Conservation (phyloP, 2,329 filamentous ascomycete species). For the Nemania abortiva region DNA sequence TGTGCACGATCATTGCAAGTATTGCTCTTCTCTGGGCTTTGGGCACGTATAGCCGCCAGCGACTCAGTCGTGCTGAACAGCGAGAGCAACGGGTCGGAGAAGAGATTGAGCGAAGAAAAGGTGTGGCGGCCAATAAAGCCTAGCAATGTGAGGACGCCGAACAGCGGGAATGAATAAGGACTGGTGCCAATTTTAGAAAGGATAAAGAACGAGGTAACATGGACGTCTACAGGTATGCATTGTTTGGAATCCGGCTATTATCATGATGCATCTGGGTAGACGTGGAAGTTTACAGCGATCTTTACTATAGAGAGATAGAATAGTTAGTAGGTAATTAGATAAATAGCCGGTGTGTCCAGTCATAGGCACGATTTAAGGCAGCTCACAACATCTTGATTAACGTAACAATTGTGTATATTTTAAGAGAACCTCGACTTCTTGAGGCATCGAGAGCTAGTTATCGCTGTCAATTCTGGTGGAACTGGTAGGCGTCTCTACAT, state of each 20-base stretch:
- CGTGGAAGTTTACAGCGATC: neutral
- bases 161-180: neutral
- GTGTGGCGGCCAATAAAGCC: conserved; percentile 2
- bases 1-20: conserved; percentile 58
- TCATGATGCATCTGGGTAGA: neutral
- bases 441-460: neutral
- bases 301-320: neutral
- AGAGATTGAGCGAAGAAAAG: conserved; percentile 45
- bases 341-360: neutral
- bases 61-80: conserved; percentile 48
- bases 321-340: neutral
- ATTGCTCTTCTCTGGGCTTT: conserved; percentile 56
- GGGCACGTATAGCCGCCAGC: conserved; percentile 55
- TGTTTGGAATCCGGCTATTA: conserved; percentile 13
- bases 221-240: conserved; percentile 8
- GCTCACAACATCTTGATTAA: neutral
- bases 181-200: neutral
- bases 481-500: neutral
- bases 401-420: neutral
- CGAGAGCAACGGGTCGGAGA: conserved; percentile 44
- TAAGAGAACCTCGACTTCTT: neutral
- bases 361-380: neutral
- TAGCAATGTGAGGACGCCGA: neutral
- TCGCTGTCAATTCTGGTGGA: neutral
- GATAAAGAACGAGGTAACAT: neutral